Evolutionary conservation across 768 basidiomycete species (phyloP).

Genomic region (Mycena crocata): DNA sequence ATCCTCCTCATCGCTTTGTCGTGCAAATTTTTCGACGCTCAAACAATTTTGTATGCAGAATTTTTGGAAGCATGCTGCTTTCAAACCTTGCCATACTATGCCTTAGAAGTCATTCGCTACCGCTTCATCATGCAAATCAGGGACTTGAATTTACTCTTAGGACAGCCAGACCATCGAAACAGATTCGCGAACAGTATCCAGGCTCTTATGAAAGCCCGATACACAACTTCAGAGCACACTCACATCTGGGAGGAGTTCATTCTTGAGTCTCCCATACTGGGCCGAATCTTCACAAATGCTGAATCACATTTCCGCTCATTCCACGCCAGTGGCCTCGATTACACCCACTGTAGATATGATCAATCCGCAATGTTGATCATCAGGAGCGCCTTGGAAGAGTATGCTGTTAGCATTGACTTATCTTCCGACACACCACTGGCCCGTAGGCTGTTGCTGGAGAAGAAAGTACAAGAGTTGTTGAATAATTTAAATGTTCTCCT

Average conservation of each 20-base stretch:
- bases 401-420: neutral
- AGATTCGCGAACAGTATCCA: neutral
- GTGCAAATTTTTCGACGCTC: neutral
- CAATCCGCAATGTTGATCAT: neutral
- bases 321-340: too few species aligned
- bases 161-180: neutral
- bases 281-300: too few species aligned
- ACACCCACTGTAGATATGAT: neutral
- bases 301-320: too few species aligned
- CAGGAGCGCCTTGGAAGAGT: neutral
- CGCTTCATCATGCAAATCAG: neutral
- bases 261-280: neutral
- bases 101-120: neutral
- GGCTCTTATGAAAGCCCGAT: neutral
- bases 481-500: neutral
- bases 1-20: neutral
- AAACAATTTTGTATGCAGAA: neutral
- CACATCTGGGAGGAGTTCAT: neutral
- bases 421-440: too few species aligned
- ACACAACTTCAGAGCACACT: neutral
- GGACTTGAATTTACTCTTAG: neutral
- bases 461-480: neutral
- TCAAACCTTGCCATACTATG: neutral
- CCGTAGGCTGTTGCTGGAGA: neutral
- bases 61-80: neutral